Base-by-base conservation (phyloP, 2,329 filamentous ascomycete species). In the Hypoxylon rubiginosum region DNA sequence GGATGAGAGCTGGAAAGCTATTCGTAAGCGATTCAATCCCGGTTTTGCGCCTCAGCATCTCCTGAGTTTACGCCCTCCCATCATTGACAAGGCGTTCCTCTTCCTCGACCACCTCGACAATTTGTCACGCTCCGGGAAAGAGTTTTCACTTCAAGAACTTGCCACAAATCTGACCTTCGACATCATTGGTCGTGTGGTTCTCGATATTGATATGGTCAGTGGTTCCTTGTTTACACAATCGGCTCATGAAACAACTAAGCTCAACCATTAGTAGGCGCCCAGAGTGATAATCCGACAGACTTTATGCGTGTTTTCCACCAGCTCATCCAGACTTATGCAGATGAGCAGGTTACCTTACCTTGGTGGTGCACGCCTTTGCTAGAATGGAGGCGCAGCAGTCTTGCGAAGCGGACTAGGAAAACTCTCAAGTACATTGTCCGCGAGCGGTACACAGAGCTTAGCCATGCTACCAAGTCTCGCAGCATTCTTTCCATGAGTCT, bases 161-260 rank as follows among this genome's bases (percentile, higher is more conserved):
- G 60, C 57, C 39, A 62, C 57, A 1, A 66, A 67, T 45, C 50
- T 71, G 30, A 66, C 67, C 4, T 67, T 71, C 19, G 64, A 68
- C 30, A 54, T 68, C 7, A 71, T 71, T 51, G 67, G 67, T 5
- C 39, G 24, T 43, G 59, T 66, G 15, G 59, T 60, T 15, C 36
- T 68, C 7, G 56, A 51, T 43, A 43, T 50, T 9, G 62, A 66
- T 19, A 43, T 62, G 46, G 58, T 54, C 26, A 45, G 53, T 46
- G 21, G 21, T 46, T 36, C 10, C 21, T 17, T 26, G n/a, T 46
- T 9, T 39, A 48, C 4, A 30, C 9, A 30, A 9, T 30, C 28
- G 4, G 28, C 32, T 30, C 41, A 48, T 10, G 24, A 48, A 32
- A 58, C 24, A 17, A 51, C 15, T 15, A 24, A 19, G 46, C 53